These are phyloP conservation scores for Angomonas deanei DNA, from an alignment of 208 protist species.

Conservation along the genomic window DNA sequence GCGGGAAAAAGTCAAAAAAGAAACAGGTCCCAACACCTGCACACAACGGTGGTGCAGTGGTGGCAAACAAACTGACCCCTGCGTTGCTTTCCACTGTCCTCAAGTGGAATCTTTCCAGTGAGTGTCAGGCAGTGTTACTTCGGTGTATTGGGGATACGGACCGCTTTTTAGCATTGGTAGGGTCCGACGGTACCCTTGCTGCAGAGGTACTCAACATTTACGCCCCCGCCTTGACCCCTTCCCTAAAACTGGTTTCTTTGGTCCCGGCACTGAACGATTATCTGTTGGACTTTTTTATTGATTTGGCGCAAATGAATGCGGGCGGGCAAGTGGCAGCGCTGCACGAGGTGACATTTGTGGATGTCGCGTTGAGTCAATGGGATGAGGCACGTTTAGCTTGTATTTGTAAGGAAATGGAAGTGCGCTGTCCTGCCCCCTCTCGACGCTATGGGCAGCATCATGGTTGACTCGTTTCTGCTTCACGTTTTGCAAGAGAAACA, in stretches of 20 bases:
- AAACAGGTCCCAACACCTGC: slow-evolving; percentile 5
- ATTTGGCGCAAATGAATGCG: slow-evolving; percentile 12
- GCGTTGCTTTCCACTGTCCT: slow-evolving; percentile 37
- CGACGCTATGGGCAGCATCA: no score
- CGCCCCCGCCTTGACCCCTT: slow-evolving; percentile 32
- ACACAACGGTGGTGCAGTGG: background rate
- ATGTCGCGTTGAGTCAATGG: background rate
- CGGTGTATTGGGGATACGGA: slow-evolving; percentile 42
- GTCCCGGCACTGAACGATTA: slow-evolving; percentile 35
- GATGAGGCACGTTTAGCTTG: no score
- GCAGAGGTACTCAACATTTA: slow-evolving; percentile 45
- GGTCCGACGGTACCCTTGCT: slow-evolving; percentile 41
- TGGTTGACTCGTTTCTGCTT: no score
- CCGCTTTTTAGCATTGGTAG: slow-evolving; percentile 47
- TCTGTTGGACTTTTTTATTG: slow-evolving; percentile 56
- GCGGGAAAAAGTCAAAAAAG: background rate
- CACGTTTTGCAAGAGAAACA: background rate
- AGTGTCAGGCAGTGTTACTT: slow-evolving; percentile 42
- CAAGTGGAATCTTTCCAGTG: slow-evolving; percentile 31
- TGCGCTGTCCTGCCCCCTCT: no score
- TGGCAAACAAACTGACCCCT: slow-evolving; percentile 4
- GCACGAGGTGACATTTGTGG: background rate
- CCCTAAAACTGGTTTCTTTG: slow-evolving; percentile 38
- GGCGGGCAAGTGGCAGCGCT: background rate
- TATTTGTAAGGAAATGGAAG: no score